Evolutionary conservation across 192 early-diverging fungal genomes (phyloP), one percentile per base, ranked within the genome.

Genomic region (Dissophora globulifera): DNA sequence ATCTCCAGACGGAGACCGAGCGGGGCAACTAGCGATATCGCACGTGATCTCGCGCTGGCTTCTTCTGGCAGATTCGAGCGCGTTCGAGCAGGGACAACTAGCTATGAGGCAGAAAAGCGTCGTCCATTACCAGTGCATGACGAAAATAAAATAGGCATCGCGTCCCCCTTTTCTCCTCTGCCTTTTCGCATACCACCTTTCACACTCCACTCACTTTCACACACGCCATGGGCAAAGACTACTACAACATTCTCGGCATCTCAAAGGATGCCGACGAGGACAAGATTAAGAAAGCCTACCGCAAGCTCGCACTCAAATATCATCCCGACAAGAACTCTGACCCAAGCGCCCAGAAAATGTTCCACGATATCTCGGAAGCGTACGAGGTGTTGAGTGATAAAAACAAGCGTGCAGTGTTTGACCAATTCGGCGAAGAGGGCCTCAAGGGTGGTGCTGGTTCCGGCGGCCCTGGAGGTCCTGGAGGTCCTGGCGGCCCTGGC

Each of bases 291-390:
- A 88, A 87, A 65, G 87, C 91, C 7, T 94, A 91, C 59, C 80
- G 87, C 42, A 89, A 88, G 61, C 81, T 86, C n/a, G 87, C 93
- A 9, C 79, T 88, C 53, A 92, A 84, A 62, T 90, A 86, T 76
- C 92, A 92, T 54, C 91, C 92, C 0, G 90, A 91, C 81, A 88
- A 88, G 61, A 70, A 76, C 74, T 48, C 54, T 16, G 75, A 45
- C 16, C 60, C 61, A 0, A 54, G 68, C 22, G 92, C 93, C 22
- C 87, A 94, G 54, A 81, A 86, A 58, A 94, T 89, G 68, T 99
- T 99, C 83, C 96, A 98, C 79, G 97, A 99, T 31, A 93, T 99
- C 41, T 94, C 94, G 40, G 95, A 98, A 83, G 97, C 98, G 6
- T 99, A 94, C 72, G 98, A 99, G 78, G 91, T 94, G 19, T 84